Percentiles rank a stretch among this genome's conserved stretches.
These are phyloP conservation scores for Tricholoma saponaceum DNA, from an alignment of 768 basidiomycete genomes.

Conservation along the genomic window DNA sequence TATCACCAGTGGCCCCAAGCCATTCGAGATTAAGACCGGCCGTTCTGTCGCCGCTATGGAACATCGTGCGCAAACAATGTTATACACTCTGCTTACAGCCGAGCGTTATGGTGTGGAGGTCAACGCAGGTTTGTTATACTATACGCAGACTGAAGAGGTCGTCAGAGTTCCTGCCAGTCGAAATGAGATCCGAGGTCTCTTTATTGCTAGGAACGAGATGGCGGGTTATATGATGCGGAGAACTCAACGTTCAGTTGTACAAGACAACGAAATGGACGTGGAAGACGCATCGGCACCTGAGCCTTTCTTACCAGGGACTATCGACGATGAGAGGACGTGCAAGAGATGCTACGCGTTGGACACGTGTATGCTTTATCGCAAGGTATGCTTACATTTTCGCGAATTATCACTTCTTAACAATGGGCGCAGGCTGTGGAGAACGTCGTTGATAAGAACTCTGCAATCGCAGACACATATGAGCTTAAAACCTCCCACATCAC, in stretches of 20 bases:
- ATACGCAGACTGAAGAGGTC: conserved; percentile 89
- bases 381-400: conserved; percentile 35
- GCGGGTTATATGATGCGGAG: conserved; percentile 71
- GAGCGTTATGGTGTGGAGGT: conserved; percentile 89
- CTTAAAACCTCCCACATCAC: conserved; percentile 82
- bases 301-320: conserved; percentile 79
- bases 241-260: conserved; percentile 15
- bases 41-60: conserved; percentile 72
- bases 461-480: conserved; percentile 65
- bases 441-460: conserved; percentile 46
- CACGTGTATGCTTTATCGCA: conserved; percentile 91
- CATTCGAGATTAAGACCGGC: conserved; percentile 93
- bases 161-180: conserved; percentile 73
- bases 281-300: conserved; percentile 25
- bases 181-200: conserved; percentile 81
- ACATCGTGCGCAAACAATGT: conserved; percentile 96
- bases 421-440: conserved; percentile 60
- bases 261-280: conserved; percentile 7
- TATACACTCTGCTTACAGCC: conserved; percentile 87
- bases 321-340: conserved; percentile 79
- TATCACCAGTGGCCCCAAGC: conserved; percentile 37
- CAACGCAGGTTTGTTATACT: conserved; percentile 83
- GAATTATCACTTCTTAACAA: conserved; percentile 7
- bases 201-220: conserved; percentile 82
- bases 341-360: conserved; percentile 80